Evolutionary conservation across 257 asterid species (phyloP), one percentile per base, ranked within the genome.

Genomic region (Hygrophila difformis): DNA sequence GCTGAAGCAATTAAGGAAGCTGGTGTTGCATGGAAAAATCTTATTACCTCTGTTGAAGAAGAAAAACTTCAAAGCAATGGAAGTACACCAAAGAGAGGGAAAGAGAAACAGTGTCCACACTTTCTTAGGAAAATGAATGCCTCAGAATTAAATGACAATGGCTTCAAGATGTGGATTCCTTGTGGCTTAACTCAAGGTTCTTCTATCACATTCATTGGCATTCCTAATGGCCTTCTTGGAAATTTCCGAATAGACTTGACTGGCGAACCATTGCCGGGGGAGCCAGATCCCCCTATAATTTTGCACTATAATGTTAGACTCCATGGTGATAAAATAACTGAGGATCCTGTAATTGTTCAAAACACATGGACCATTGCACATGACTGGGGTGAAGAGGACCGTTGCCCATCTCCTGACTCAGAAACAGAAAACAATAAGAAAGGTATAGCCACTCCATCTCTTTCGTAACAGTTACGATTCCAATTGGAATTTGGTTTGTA

Each of bases 371-470:
- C 94, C n/a, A 59, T 75, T 67, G 87, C 84, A 53, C 94, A 64
- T 67, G 97, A 83, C 67, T 91, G 99, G 99, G 99, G 95, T 41
- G 85, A 76, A 23, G 99, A 91, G 75, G 93, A 86, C 58, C 93
- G 96, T 1, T 91, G 99, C 57, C 96, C 99, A 4, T 59, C 78
- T 53, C 72, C 87, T 13, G 65, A 68, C 4, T 71, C 56, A 18
- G 91, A 75, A 59, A n/a, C n/a, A n/a, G n/a, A n/a, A 74, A 75
- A 50, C 74, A 53, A 9, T 46, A 81, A 67, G 62, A 82, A 80
- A 71, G 99, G 96, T 84, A 72, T 4, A 18, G 1, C 22, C 17
- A 20, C 3, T 37, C 13, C 24, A 38, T 40, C n/a, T 28, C 34
- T 20, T 43, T 48, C 17, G 15, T 3, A n/a, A n/a, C 21, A 9